Conservation (phyloP, 1,139 yeast genomes). For the Pichia sp. region DNA sequence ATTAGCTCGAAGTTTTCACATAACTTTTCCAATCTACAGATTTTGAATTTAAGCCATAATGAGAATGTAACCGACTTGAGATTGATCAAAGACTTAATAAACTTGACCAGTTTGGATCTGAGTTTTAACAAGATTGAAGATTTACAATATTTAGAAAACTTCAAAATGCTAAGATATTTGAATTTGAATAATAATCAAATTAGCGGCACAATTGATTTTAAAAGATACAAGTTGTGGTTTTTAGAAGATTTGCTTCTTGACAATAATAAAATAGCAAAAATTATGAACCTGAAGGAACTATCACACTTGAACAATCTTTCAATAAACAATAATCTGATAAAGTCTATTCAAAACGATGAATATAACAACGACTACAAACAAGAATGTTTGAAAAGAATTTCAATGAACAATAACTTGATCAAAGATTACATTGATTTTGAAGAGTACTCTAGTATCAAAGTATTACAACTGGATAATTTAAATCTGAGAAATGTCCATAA, state of each 20-base stretch:
- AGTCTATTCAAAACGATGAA: constrained; percentile 12
- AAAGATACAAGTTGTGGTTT: constrained; percentile 28
- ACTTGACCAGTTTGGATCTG: constrained; percentile 34
- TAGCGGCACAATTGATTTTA: constrained; percentile 33
- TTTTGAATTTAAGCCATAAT: constrained; percentile 35
- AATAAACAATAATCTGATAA: constrained; percentile 35
- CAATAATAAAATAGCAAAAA: constrained; percentile 31
- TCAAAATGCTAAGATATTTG: constrained; percentile 34
- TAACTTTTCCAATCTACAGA: constrained; percentile 34
- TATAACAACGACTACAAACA: constrained; percentile 1
- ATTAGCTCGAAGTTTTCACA: constrained; percentile 26
- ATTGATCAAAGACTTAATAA: constrained; percentile 33
- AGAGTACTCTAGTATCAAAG: constrained; percentile 33
- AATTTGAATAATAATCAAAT: constrained; percentile 38
- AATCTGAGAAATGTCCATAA: neutral
- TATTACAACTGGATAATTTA: constrained; percentile 36
- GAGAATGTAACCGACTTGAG: constrained; percentile 29
- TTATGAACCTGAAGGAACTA: constrained; percentile 32
- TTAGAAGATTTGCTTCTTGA: constrained; percentile 40
- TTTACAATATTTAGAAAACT: constrained; percentile 32
- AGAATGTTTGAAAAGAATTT: constrained; percentile 35
- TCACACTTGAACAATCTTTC: constrained; percentile 34
- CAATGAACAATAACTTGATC: constrained; percentile 35
- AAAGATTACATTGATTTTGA: constrained; percentile 26
- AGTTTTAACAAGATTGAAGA: constrained; percentile 32